These are phyloP conservation scores for Dysphania ambrosioides DNA, from an alignment of 148 eudicot species.

Conservation along the genomic window DNA sequence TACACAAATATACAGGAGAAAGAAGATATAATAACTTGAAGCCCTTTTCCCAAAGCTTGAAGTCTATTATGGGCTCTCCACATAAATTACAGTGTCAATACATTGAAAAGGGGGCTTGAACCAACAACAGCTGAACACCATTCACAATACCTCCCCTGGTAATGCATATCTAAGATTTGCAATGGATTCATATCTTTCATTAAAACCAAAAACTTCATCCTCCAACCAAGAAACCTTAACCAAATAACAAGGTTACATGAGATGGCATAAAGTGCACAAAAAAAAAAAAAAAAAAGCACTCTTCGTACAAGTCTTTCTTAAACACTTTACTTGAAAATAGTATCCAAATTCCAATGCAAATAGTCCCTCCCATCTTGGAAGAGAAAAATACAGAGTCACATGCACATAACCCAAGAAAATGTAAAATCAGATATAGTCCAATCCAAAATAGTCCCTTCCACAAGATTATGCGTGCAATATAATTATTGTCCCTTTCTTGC, in stretches of 20 bases:
- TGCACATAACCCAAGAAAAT: background rate
- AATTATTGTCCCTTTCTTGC: conserved; percentile 16
- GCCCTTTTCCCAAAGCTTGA: background rate
- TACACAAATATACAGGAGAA: background rate
- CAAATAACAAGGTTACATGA: background rate
- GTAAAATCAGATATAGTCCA: background rate
- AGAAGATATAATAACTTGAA: conserved; percentile 19
- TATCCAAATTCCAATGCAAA: conserved; percentile 8
- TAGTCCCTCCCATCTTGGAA: background rate
- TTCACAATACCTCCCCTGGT: conserved; percentile 8
- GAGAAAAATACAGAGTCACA: background rate
- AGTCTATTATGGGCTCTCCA: conserved; percentile 3
- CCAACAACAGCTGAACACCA: conserved; percentile 11
- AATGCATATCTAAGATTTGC: background rate
- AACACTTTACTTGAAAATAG: conserved; percentile 1
- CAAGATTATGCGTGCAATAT: background rate
- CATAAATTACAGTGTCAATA: conserved; percentile 5
- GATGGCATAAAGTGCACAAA: background rate
- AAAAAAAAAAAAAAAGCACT: no score
- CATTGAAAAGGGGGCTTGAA: conserved; percentile 15
- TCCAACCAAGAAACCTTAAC: conserved; percentile 12
- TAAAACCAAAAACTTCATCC: background rate
- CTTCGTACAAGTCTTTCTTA: conserved; percentile 14
- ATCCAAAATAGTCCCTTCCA: background rate
- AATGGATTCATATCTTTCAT: background rate